Percentiles rank a stretch among this genome's conserved stretches.
These are phyloP conservation scores for Aeschynomene evenia DNA, from an alignment of 306 rosid species.

Conservation along the genomic window DNA sequence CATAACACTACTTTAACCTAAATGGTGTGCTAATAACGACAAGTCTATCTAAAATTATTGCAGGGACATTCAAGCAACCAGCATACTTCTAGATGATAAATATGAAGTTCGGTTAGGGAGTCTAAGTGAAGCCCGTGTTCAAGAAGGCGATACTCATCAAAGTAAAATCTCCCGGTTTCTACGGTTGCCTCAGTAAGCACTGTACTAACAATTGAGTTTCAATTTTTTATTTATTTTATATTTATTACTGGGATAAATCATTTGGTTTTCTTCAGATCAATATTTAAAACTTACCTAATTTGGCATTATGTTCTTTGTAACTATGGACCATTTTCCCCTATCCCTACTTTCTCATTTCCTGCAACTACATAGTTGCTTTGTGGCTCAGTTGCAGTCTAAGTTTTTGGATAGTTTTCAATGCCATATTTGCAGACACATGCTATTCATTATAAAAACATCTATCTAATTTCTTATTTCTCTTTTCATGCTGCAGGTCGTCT, in stretches of 20 bases:
- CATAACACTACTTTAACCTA: neutral
- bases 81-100: slow-evolving; percentile 92
- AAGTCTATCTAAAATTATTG: slow-evolving; percentile 34
- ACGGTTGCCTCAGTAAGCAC: slow-evolving; percentile 51
- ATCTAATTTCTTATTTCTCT: slow-evolving; percentile 31
- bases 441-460: neutral
- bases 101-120: slow-evolving; percentile 96
- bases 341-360: neutral
- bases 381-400: slow-evolving; percentile 10
- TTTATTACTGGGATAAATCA: too few relatives aligned
- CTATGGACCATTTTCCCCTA: neutral
- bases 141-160: slow-evolving; percentile 88
- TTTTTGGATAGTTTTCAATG: neutral
- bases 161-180: slow-evolving; percentile 74
- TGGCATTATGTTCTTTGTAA: neutral
- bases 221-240: too few relatives aligned
- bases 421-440: neutral
- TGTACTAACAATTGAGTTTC: neutral
- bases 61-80: slow-evolving; percentile 95
- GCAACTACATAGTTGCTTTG: slow-evolving; percentile 4
- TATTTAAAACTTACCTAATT: neutral
- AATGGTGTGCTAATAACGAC: slow-evolving; percentile 30
- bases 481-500: slow-evolving; percentile 50
- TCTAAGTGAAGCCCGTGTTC: slow-evolving; percentile 69
- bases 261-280: slow-evolving; percentile 23